phyloP scores from a whole-genome alignment of 2,329 filamentous ascomycete species.

The Zalaria sp. region DNA sequence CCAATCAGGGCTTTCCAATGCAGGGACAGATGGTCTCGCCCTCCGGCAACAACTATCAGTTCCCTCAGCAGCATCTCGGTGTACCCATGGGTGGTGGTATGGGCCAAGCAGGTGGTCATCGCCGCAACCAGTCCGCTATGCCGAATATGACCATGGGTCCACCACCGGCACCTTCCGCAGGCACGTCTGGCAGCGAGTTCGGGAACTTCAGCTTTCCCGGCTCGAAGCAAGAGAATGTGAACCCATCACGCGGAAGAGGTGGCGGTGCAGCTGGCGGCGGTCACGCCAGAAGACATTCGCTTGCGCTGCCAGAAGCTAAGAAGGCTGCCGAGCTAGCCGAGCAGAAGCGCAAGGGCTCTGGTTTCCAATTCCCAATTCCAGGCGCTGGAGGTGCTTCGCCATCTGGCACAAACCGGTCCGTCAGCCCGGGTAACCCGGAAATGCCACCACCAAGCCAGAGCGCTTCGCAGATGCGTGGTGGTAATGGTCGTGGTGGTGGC shows the following conservation, averaged over 20 bases:
- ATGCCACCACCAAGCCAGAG: conserved; percentile 6
- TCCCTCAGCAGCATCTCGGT: conserved; percentile 57
- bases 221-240: conserved; percentile 42
- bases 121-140: conserved; percentile 93
- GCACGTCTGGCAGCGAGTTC: conserved; percentile 63
- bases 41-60: conserved; percentile 62
- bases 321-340: conserved; percentile 94
- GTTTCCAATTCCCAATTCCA: conserved; percentile 85
- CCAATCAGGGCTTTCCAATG: conserved; percentile 58
- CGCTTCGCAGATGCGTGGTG: conserved; percentile 9
- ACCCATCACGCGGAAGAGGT: conserved; percentile 47
- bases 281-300: conserved; percentile 85
- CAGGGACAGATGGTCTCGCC: conserved; percentile 63
- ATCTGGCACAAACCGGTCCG: conserved; percentile 35
- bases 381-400: conserved; percentile 41
- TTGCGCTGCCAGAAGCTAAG: conserved; percentile 89
- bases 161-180: conserved; percentile 72
- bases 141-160: conserved; percentile 86
- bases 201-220: conserved; percentile 52
- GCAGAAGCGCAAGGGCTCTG: conserved; percentile 86
- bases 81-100: conserved; percentile 57
- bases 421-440: conserved; percentile 38
- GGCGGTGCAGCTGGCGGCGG: conserved; percentile 55
- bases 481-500: conserved; percentile 25
- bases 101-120: conserved; percentile 71